Percentiles rank a stretch among this genome's conserved stretches.
These are phyloP conservation scores for Phragmites australis DNA, from an alignment of 176 grass and related monocot genomes.

Conservation along the genomic window DNA sequence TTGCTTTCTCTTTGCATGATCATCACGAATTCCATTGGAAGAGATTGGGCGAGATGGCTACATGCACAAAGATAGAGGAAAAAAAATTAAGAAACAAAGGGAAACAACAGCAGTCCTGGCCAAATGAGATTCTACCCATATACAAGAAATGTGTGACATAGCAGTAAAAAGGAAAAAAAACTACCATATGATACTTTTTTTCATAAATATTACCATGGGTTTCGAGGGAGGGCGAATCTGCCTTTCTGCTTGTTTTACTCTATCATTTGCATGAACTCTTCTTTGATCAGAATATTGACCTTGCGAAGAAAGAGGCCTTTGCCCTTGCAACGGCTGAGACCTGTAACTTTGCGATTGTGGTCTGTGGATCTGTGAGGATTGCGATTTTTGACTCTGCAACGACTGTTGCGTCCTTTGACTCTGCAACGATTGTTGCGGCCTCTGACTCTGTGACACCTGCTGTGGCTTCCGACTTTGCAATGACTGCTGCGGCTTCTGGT, in stretches of 20 bases:
- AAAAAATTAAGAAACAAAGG: not conserved
- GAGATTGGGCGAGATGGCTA: constrained; percentile 52
- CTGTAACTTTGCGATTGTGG: constrained; percentile 39
- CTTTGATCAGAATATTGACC: constrained; percentile 53
- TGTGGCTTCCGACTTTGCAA: constrained; percentile 23
- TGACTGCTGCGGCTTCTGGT: constrained; percentile 30
- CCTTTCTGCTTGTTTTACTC: constrained; percentile 45
- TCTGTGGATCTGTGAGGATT: constrained; percentile 42
- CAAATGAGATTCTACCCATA: not conserved
- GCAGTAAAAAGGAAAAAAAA: not conserved
- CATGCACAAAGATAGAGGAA: not conserved
- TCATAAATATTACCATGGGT: constrained; percentile 52
- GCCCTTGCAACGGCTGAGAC: constrained; percentile 22
- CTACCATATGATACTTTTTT: not conserved
- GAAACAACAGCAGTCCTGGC: not conserved
- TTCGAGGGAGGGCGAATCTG: constrained; percentile 45
- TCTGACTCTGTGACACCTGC: constrained; percentile 20
- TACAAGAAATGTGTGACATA: not conserved
- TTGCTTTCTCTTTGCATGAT: constrained; percentile 54
- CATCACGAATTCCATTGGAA: constrained; percentile 50
- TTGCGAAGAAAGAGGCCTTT: constrained; percentile 52
- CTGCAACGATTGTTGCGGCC: not conserved
- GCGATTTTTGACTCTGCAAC: constrained; percentile 33
- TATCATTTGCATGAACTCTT: constrained; percentile 54
- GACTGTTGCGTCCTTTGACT: constrained; percentile 23